A percentile compares a stretch with the other conserved stretches of the same genome.
Conservation (phyloP, 768 basidiomycete genomes). For the Russula olivacea region DNA sequence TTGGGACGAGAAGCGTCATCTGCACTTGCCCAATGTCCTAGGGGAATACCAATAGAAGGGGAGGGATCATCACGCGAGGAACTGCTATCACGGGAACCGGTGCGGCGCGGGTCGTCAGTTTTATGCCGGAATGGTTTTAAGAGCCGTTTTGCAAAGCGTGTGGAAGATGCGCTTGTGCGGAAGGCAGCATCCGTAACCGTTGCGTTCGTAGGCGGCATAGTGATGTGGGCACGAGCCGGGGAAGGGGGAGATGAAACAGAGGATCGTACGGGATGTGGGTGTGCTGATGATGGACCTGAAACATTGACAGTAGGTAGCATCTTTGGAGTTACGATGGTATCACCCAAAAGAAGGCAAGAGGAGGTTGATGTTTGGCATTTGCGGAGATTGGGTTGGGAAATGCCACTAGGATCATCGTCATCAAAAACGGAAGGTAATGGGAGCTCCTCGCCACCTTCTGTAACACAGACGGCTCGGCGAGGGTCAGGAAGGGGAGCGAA, state of each 20-base stretch:
- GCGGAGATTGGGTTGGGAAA: slow-evolving; percentile 27
- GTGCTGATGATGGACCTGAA: background rate
- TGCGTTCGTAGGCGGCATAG: slow-evolving; percentile 14
- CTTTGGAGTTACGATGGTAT: slow-evolving; percentile 5
- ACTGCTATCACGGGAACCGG: slow-evolving; percentile 55
- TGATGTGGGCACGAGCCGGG: background rate
- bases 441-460: slow-evolving; percentile 40
- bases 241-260: slow-evolving; percentile 4
- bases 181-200: slow-evolving; percentile 12
- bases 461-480: slow-evolving; percentile 43
- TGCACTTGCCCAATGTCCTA: slow-evolving; percentile 16
- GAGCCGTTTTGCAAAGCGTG: slow-evolving; percentile 9
- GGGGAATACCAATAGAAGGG: slow-evolving; percentile 9
- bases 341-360: slow-evolving; percentile 20
- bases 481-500: slow-evolving; percentile 87
- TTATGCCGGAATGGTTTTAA: slow-evolving; percentile 25
- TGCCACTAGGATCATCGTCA: slow-evolving; percentile 27
- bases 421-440: slow-evolving; percentile 32
- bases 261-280: background rate
- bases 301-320: background rate
- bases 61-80: slow-evolving; percentile 38
- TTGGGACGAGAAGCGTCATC: background rate
- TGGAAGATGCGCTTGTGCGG: slow-evolving; percentile 6
- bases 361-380: slow-evolving; percentile 16
- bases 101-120: slow-evolving; percentile 42